Evolutionary conservation across 176 grass and related monocot genomes (phyloP), one percentile per base, ranked within the genome.

Genomic region (Hsuehochloa calcarea): DNA sequence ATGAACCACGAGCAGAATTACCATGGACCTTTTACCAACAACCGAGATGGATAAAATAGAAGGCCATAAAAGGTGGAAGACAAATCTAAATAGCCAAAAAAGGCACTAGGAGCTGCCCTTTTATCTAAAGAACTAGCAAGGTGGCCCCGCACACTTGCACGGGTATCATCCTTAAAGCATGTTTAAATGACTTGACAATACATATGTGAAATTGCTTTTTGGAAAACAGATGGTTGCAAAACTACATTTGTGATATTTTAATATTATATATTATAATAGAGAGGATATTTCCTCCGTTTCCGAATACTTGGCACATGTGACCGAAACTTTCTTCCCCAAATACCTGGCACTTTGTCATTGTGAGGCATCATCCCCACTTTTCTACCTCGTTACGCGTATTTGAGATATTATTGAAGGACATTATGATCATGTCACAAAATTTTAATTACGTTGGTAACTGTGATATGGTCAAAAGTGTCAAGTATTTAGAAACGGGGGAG

Each of bases 101-200:
- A 43, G 70, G 37, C 23, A 58, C 45, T 25, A 56, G 37, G 63
- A 77, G 41, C 22, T 14, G 34, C 39, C 9, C 27, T 54, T 80
- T 81, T 73, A 51, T 75, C 78, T 68, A 47, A 54, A 87, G 51
- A 44, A 44, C 41, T 44, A 44, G 41, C 41, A 20, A 54, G 17
- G 51, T 8, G 6, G 1, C 51, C 0, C 50, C 0, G 1, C 1
- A 16, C 16, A 54, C 5, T 19, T 54, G 51, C 17, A 17, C 0
- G 13, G 4, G 14, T 7, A 56, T 56, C 19, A 56, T 56, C 20
- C 7, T 22, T 22, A 56, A 56, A 56, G 52, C 19, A 56, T 22
- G 7, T 22, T 22, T 22, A 56, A 55, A 56, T 56, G 20, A 20
- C 6, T 8, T 56, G 19, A 6, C 7, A 56, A 56, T 56, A 3